phyloP scores from a whole-genome alignment of 805 yeast species.

The Schwanniomyces yamadae region DNA sequence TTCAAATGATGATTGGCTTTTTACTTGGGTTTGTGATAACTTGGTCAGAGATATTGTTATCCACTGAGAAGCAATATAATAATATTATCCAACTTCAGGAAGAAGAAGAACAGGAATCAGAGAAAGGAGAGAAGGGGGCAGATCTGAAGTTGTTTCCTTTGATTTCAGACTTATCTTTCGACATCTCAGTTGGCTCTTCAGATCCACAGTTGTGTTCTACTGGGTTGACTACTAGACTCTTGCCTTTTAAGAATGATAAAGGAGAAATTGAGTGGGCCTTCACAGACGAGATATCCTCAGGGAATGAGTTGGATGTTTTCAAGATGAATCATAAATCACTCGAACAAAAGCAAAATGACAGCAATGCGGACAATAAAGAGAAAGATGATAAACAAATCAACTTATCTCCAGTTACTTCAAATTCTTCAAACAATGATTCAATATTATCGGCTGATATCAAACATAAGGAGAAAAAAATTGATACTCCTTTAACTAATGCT shows the following conservation, averaged over 20 bases:
- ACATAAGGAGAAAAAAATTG: slow-evolving; percentile 14
- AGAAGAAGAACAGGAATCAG: not conserved
- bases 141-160: slow-evolving; percentile 10
- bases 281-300: slow-evolving; percentile 38
- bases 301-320: slow-evolving; percentile 28
- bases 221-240: slow-evolving; percentile 44
- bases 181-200: slow-evolving; percentile 5
- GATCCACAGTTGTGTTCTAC: slow-evolving; percentile 47
- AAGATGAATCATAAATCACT: slow-evolving; percentile 11
- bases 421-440: slow-evolving; percentile 34
- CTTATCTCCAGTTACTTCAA: slow-evolving; percentile 40
- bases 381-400: slow-evolving; percentile 7
- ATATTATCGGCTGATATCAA: slow-evolving; percentile 18
- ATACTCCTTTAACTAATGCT: slow-evolving; percentile 32
- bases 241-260: slow-evolving; percentile 50
- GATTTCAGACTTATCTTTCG: slow-evolving; percentile 6
- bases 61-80: not conserved
- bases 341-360: not conserved
- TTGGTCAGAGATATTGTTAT: not conserved
- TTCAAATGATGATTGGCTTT: slow-evolving; percentile 1
- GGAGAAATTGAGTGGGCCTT: slow-evolving; percentile 62
- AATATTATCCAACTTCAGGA: slow-evolving; percentile 1
- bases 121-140: not conserved
- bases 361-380: not conserved
- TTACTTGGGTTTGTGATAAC: slow-evolving; percentile 1